Evolutionary conservation across 176 grass and related monocot genomes (phyloP).

Genomic region (Rhynchospora tenuis): DNA sequence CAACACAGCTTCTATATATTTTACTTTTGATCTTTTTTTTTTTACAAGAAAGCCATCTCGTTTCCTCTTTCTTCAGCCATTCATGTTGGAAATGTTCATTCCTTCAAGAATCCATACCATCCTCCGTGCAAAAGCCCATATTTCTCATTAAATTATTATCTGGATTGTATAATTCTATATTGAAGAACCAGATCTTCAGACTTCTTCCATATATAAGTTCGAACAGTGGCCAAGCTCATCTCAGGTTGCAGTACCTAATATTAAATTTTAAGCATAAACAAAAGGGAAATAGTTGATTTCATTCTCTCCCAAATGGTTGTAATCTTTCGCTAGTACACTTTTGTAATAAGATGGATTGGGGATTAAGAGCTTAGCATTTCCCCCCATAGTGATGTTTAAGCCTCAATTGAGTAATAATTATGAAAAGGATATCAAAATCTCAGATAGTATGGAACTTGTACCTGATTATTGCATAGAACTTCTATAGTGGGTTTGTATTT

Average conservation of each 20-base stretch:
- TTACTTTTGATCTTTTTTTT: constrained; percentile 2
- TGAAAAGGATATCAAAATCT: neutral
- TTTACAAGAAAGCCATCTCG: constrained; percentile 20
- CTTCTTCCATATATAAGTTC: constrained; percentile 95
- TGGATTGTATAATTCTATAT: constrained; percentile 68
- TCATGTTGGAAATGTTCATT: neutral
- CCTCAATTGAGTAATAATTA: neutral
- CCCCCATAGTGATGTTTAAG: neutral
- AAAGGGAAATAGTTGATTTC: neutral
- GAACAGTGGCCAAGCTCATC: constrained; percentile 89
- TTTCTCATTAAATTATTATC: constrained; percentile 20
- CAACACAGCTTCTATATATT: constrained; percentile 27
- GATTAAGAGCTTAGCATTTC: neutral
- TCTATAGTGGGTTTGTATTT: constrained; percentile 69
- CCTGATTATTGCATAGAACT: constrained; percentile 95
- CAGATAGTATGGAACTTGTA: constrained; percentile 23
- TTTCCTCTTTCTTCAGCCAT: constrained; percentile 1
- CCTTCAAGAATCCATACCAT: neutral
- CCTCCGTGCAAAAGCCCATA: neutral
- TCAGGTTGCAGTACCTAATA: constrained; percentile 60
- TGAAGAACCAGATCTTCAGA: constrained; percentile 87
- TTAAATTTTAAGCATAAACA: neutral
- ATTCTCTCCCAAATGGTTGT: neutral
- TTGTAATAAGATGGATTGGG: neutral
- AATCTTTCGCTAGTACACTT: neutral